Base-by-base conservation (phyloP, 2,329 filamentous ascomycete genomes). In the Metarhizium sp. region DNA sequence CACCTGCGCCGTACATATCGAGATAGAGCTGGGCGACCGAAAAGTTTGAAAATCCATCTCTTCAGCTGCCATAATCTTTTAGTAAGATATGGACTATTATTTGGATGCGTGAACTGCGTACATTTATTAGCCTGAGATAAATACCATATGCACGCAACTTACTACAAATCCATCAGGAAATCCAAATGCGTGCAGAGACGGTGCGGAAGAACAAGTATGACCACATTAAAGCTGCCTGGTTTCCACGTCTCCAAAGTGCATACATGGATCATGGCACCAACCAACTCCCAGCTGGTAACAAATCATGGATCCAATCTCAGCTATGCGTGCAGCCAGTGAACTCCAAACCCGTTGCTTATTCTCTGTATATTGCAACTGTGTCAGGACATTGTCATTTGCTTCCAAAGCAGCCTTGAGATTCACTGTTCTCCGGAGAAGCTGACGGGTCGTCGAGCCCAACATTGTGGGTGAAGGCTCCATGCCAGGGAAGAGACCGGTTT, bases 161-260 rank as follows among this genome's bases (percentile, higher is more conserved):
- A 51, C 50, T 16, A 25, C 6, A 25, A 18, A 42, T 13, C 50
- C 50, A 14, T 40, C 34, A 14, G 50, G 11, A 13, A 51, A 42
- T 2, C 50, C 50, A 29, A 51, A 40, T 50, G 58, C 61, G 47
- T 62, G 60, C 36, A 69, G 55, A 34, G 53, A 49, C 36, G 62
- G 62, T 45, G 64, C 60, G 8, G n/a, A 14, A 36, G 25, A 50
- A 50, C 30, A 36, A 29, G 48, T 14, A 36, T 36, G 16, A 50
- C 32, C 25, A 25, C 25, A 18, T 50, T 50, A 6, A 50, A 50
- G 29, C 48, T 50, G 48, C 48, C 48, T 14, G 30, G 34, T 18
- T 18, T 50, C 48, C 48, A 50, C n/a, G 48, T 36, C 30, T 50
- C 48, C 48, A 50, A 34, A 8, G 29, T 18, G 32, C 48, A 34